A percentile compares a stretch with the other conserved stretches of the same genome.
phyloP scores from a whole-genome alignment of 805 yeast species.

The Myxozyma mucilagina region DNA sequence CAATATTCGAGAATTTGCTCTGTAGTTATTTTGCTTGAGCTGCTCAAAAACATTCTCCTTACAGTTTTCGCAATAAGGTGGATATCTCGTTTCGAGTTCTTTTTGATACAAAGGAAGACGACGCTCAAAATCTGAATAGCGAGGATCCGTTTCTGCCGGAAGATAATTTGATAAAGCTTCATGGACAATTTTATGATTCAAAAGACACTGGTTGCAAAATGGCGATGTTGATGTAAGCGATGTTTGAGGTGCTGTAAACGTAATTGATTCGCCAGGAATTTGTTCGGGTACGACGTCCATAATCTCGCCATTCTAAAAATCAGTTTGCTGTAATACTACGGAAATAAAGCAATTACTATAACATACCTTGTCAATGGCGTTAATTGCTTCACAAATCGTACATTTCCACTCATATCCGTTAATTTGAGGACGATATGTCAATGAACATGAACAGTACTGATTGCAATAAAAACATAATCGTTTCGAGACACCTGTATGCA shows the following conservation, averaged over 20 bases:
- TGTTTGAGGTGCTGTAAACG: neutral
- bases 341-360: neutral
- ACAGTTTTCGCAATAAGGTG: conserved; percentile 23
- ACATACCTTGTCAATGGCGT: conserved; percentile 20
- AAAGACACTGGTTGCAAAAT: conserved; percentile 21
- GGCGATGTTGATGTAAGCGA: conserved; percentile 10
- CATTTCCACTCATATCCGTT: conserved; percentile 21
- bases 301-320: conserved; percentile 19
- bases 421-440: neutral
- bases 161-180: conserved; percentile 23
- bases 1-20: conserved; percentile 17
- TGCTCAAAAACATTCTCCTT: neutral
- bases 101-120: conserved; percentile 11
- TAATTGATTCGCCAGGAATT: neutral
- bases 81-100: conserved; percentile 25
- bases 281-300: conserved; percentile 20
- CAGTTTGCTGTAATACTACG: neutral
- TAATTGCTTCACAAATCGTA: conserved; percentile 23
- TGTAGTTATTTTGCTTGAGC: conserved; percentile 15
- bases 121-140: neutral
- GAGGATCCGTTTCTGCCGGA: conserved; percentile 20
- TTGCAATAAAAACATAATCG: conserved; percentile 25
- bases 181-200: conserved; percentile 18
- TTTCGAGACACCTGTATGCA: neutral
- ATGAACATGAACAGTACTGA: neutral